Evolutionary conservation across 1,284 basidiomycete species (phyloP).

Genomic region (Lignosus rhinocerotis): DNA sequence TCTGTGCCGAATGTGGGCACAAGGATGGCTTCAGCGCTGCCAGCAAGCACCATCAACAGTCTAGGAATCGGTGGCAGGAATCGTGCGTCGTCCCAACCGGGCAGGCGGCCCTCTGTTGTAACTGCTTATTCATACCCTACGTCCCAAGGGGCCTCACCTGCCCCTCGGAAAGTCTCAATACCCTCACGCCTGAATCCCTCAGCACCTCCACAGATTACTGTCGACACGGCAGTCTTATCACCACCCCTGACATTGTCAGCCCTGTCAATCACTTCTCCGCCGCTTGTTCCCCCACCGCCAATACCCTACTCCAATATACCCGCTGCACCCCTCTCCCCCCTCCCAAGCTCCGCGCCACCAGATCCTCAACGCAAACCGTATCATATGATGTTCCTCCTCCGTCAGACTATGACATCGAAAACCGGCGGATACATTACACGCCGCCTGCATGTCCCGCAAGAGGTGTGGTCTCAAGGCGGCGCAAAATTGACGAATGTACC

Average conservation of each 20-base stretch:
- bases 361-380: constrained; percentile 86
- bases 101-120: constrained; percentile 56
- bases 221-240: constrained; percentile 53
- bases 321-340: constrained; percentile 71
- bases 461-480: constrained; percentile 89
- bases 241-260: constrained; percentile 34
- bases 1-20: constrained; percentile 40
- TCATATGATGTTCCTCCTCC: constrained; percentile 83
- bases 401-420: constrained; percentile 78
- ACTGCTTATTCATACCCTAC: constrained; percentile 29
- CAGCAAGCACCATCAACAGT: constrained; percentile 38
- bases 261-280: constrained; percentile 28
- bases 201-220: constrained; percentile 45
- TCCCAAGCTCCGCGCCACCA: constrained; percentile 67
- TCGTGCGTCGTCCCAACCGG: constrained; percentile 71
- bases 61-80: constrained; percentile 47
- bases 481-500: constrained; percentile 79
- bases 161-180: constrained; percentile 59
- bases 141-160: constrained; percentile 36
- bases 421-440: constrained; percentile 89
- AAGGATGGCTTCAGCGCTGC: constrained; percentile 43
- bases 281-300: constrained; percentile 53
- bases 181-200: constrained; percentile 57
- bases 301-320: constrained; percentile 57
- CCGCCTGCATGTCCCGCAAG: constrained; percentile 83